A percentile compares a stretch with the other conserved stretches of the same genome.
These are phyloP conservation scores for Colletotrichum phormii DNA, from an alignment of 2,329 filamentous ascomycete species.

Conservation along the genomic window DNA sequence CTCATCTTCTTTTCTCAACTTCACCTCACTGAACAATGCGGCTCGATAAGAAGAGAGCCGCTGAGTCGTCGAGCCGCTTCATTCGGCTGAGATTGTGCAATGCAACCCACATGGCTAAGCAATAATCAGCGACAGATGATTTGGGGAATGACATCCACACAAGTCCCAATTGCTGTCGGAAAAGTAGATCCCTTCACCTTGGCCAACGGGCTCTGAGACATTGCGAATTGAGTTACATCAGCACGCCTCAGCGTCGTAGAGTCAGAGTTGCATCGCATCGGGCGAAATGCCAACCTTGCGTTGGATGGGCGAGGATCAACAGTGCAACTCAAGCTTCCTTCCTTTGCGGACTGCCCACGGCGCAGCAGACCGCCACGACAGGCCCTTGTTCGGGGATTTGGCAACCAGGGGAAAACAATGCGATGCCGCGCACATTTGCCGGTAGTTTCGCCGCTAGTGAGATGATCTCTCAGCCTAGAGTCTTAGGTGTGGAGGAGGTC, in stretches of 20 bases:
- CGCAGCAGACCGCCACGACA: neutral
- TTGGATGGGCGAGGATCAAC: neutral
- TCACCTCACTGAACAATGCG: neutral
- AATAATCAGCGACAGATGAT: neutral
- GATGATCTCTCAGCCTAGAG: neutral
- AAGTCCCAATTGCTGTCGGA: neutral
- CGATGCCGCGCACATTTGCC: neutral
- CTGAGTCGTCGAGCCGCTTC: neutral
- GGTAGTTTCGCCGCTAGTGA: neutral
- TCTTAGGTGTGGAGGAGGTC: neutral
- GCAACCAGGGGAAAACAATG: neutral
- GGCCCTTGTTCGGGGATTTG: neutral
- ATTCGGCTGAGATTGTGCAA: neutral
- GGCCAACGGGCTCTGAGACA: neutral
- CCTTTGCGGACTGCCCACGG: neutral
- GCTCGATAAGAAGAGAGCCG: neutral
- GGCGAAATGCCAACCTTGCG: neutral
- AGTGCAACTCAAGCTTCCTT: neutral
- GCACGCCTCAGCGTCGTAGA: neutral
- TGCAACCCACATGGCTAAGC: neutral
- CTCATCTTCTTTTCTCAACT: neutral
- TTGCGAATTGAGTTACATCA: neutral
- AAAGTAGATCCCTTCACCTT: neutral
- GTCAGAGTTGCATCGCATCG: neutral
- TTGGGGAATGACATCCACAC: neutral